Base-by-base conservation (phyloP, 2,329 filamentous ascomycete genomes). In the Metarhizium rileyi region DNA sequence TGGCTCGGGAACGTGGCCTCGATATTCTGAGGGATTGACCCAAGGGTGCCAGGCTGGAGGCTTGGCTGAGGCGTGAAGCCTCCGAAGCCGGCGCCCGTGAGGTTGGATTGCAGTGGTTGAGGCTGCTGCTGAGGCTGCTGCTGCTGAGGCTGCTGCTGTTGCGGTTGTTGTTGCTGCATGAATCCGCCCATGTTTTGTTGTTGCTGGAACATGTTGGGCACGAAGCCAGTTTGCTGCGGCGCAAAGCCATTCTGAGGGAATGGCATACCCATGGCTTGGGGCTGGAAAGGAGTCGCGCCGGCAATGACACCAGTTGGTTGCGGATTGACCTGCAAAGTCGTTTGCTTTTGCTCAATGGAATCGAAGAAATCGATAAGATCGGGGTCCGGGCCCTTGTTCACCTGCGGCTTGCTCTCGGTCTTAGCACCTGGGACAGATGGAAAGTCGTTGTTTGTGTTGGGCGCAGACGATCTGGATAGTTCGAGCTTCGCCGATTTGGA, bases 281-380 rank as follows among this genome's bases (percentile, higher is more conserved):
- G 70, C 49, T 55, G 58, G 67, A 59, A 73, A 68, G 52, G 59
- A 56, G 10, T 59, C 50, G 50, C 60, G 56, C 57, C 71, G 61
- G 67, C 63, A 25, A 61, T 16, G 9, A 33, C 60, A 22, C 53
- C 59, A n/a, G 55, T 57, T 35, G 63, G 62, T 48, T 70, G 69
- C 1, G 66, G 54, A 36, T 67, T 66, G 18, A 72, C 60, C 55
- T 76, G 74, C 75, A 87, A 79, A 1, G 84, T 74, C 47, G 87
- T 87, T 64, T 93, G 89, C 55, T 90, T 90, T 62, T 89, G 83
- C 61, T 96, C 90, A 60, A 95, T 95, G 5, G 89, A 90, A 61
- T 85, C 91, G 65, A 95, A 95, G 68, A 95, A 96, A 71, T 91
- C 93, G 62, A 95, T 97, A 53, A 94, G 74, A 71, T 94, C 87